These are phyloP conservation scores for Monosporascus sp. DNA, from an alignment of 2,329 filamentous ascomycete genomes.

Conservation along the genomic window DNA sequence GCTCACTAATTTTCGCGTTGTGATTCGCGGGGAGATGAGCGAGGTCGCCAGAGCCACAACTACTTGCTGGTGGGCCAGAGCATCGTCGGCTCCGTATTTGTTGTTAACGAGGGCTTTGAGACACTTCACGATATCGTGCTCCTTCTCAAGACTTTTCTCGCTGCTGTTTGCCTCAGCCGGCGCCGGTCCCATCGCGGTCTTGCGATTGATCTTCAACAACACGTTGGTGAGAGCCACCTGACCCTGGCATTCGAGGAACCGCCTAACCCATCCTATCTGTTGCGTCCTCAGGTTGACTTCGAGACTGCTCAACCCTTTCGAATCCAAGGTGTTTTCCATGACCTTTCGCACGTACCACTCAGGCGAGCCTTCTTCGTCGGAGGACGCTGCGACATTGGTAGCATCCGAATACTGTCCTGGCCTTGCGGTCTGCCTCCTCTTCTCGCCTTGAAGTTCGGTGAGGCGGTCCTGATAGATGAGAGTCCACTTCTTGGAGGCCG, in stretches of 20 bases:
- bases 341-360: conserved; percentile 98
- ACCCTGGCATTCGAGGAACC: conserved; percentile 95
- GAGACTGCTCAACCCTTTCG: conserved; percentile 86
- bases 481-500: conserved; percentile 94
- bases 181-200: conserved; percentile 67
- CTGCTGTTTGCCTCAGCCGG: conserved; percentile 49
- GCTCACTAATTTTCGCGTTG: conserved; percentile 89
- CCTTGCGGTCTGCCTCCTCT: conserved; percentile 69
- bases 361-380: conserved; percentile 90
- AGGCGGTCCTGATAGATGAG: conserved; percentile 91
- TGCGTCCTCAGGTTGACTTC: conserved; percentile 94
- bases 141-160: conserved; percentile 80
- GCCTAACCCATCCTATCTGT: conserved; percentile 94
- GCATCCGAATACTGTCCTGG: conserved; percentile 64
- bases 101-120: conserved; percentile 98
- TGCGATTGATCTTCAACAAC: conserved; percentile 87
- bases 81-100: conserved; percentile 97
- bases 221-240: conserved; percentile 94
- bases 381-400: conserved; percentile 63
- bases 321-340: conserved; percentile 89
- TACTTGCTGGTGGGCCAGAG: conserved; percentile 81
- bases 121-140: conserved; percentile 98
- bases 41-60: conserved; percentile 83
- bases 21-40: conserved; percentile 80
- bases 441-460: conserved; percentile 90